These are phyloP conservation scores for Vitis hybrid DNA, from an alignment of 177 flowering plant species.

Conservation along the genomic window DNA sequence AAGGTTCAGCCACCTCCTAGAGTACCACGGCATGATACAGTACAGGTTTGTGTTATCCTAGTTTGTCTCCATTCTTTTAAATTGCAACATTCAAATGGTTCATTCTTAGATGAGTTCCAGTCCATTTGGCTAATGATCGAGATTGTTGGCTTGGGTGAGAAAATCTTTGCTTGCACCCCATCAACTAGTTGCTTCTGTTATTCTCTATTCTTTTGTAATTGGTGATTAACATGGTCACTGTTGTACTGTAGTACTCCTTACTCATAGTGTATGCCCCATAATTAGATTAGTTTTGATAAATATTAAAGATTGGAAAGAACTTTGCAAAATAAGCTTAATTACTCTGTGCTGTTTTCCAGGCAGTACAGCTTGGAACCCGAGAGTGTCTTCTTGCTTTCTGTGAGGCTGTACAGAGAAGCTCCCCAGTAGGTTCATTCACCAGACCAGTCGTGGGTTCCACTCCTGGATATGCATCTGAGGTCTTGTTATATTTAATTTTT, in stretches of 20 bases:
- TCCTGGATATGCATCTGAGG: constrained; percentile 94
- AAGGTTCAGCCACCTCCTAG: constrained; percentile 81
- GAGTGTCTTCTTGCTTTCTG: constrained; percentile 81
- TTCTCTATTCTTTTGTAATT: constrained; percentile 9
- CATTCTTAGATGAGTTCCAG: not conserved
- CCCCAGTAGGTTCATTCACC: constrained; percentile 81
- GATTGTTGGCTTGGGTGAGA: not conserved
- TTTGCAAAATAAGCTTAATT: not conserved
- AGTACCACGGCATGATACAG: constrained; percentile 70
- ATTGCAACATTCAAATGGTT: not conserved
- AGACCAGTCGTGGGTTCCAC: constrained; percentile 76
- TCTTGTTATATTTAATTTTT: constrained; percentile 16
- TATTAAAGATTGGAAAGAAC: not conserved
- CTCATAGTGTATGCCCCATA: not conserved
- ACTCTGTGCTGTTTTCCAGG: constrained; percentile 37
- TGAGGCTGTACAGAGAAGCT: constrained; percentile 87
- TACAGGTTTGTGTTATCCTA: constrained; percentile 55
- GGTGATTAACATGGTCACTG: not conserved
- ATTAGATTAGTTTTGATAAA: not conserved
- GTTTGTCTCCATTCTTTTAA: not conserved
- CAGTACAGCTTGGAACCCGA: constrained; percentile 74
- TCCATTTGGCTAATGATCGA: not conserved
- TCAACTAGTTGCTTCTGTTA: not conserved
- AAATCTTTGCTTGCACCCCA: not conserved
- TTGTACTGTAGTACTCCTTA: not conserved